These are phyloP conservation scores for Casuarina cunninghamiana DNA, from an alignment of 306 rosid species.

Conservation along the genomic window DNA sequence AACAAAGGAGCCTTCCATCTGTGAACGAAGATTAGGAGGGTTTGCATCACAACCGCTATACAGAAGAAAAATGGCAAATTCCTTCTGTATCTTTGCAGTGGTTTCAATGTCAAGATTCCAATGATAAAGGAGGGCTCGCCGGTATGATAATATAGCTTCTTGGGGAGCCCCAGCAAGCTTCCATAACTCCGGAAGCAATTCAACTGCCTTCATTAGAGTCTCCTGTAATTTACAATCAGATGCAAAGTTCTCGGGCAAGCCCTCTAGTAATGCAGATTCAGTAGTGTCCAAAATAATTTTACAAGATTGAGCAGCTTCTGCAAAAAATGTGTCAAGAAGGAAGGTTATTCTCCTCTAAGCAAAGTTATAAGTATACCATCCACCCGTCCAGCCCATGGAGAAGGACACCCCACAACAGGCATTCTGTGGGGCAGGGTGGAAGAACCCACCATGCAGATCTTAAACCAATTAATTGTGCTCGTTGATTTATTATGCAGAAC, in stretches of 20 bases:
- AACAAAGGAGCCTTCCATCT: constrained; percentile 77
- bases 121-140: constrained; percentile 69
- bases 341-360: not conserved
- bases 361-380: not conserved
- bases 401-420: too few species aligned
- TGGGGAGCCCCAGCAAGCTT: constrained; percentile 63
- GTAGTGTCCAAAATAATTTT: constrained; percentile 72
- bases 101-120: constrained; percentile 72
- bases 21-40: constrained; percentile 78
- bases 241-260: constrained; percentile 62
- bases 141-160: constrained; percentile 69
- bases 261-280: constrained; percentile 85
- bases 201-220: constrained; percentile 60
- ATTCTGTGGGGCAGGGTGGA: too few species aligned
- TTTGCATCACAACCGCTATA: constrained; percentile 83
- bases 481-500: too few species aligned
- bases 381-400: too few species aligned
- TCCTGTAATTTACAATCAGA: constrained; percentile 75
- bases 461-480: too few species aligned
- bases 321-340: constrained; percentile 24
- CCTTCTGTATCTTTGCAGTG: constrained; percentile 67
- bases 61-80: constrained; percentile 79
- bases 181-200: constrained; percentile 86
- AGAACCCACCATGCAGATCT: too few species aligned
- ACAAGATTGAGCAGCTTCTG: constrained; percentile 92